Base-by-base conservation (phyloP, 192 early-diverging fungal species). In the Coemansia interrupta region DNA sequence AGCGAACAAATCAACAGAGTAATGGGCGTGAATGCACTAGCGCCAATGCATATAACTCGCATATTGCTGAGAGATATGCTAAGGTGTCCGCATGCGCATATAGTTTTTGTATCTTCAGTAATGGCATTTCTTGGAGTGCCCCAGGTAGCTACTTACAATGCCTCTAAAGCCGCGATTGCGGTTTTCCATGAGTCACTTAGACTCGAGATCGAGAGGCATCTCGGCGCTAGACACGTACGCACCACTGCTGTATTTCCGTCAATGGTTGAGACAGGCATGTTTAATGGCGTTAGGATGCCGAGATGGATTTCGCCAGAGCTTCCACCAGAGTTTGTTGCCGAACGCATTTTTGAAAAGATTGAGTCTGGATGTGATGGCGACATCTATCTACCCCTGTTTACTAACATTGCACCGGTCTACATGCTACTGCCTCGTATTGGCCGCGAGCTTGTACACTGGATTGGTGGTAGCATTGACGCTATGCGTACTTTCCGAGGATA, bases 111-210 rank as follows among this genome's bases (percentile, higher is more conserved):
- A 0, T 62, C 60, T 23, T 61, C 66, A 3, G 63, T 65, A 30
- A 44, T 69, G 49, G 54, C 56, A 24, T 81, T 73, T 62, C 64
- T 80, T 19, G 74, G 73, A 18, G 48, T 80, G 18, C 81, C 82
- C 0, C 82, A 78, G 55, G 61, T 79, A 76, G 82, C 83, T n/a
- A 87, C 86, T 48, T 95, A 95, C 63, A 80, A 82, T 32, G 87
- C 90, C 6, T 85, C 87, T 32, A 95, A 95, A 63, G 85, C 90
- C 8, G 91, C 83, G 0, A 54, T 90, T 11, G 71, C 79, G 17
- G 55, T 81, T 3, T 90, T 91, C 58, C 82, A 82, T n/a, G 93
- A 93, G 63, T 66, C 83, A 15, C 73, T 95, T 7, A 86, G 86
- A 44, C 86, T 89, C 52, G 93, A 95, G 71, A 73, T 91, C 18